Evolutionary conservation across 495 filamentous ascomycete genomes (phyloP).

Genomic region (Rostrohypoxylon terebratum): DNA sequence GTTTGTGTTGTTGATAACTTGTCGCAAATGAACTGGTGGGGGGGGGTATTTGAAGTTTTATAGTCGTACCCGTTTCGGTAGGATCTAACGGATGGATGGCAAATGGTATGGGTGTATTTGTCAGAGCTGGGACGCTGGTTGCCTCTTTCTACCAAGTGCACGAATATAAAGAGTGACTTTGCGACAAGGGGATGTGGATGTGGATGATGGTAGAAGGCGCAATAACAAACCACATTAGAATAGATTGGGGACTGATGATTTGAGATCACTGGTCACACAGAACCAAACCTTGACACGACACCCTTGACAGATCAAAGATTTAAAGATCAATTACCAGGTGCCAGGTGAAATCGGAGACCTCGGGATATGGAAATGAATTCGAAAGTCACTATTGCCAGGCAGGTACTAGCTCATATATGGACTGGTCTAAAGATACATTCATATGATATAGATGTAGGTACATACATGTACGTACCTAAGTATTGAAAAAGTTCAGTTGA

Average conservation of each 20-base stretch:
- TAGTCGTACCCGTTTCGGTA: slow-evolving; percentile 9
- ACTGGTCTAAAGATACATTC: background rate
- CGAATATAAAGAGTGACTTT: background rate
- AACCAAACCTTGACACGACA: background rate
- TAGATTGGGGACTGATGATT: slow-evolving; percentile 12
- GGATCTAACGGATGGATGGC: background rate
- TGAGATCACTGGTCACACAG: slow-evolving; percentile 19
- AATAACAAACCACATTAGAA: background rate
- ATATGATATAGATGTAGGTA: background rate
- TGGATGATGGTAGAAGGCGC: background rate
- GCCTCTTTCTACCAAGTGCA: background rate
- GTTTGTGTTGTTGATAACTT: background rate
- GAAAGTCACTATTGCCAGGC: background rate
- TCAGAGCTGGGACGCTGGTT: background rate
- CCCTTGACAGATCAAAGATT: background rate
- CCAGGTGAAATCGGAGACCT: background rate
- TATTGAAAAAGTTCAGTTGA: background rate
- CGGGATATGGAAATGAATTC: background rate
- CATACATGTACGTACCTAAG: background rate
- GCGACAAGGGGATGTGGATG: background rate
- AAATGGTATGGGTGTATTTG: slow-evolving; percentile 20
- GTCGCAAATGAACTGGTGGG: slow-evolving; percentile 3
- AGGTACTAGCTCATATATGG: background rate
- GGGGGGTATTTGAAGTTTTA: slow-evolving; percentile 2
- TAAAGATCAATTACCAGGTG: background rate